A percentile compares a stretch with the other conserved stretches of the same genome.
These are phyloP conservation scores for Castanospermum australe DNA, from an alignment of 306 rosid species.

Conservation along the genomic window DNA sequence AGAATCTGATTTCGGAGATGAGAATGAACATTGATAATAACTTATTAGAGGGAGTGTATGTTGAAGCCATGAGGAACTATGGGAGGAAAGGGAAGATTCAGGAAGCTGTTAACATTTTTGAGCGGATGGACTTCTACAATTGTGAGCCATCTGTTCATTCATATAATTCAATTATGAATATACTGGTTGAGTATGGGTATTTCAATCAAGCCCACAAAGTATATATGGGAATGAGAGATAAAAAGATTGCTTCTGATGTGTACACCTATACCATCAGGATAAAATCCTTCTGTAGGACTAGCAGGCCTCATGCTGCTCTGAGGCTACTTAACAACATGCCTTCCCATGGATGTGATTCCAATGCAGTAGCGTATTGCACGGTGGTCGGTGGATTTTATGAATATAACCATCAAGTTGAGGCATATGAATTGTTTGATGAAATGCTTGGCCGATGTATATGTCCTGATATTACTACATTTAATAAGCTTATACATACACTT, in stretches of 20 bases:
- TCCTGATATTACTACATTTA: constrained; percentile 67
- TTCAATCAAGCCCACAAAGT: constrained; percentile 76
- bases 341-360: constrained; percentile 58
- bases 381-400: constrained; percentile 76
- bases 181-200: constrained; percentile 60
- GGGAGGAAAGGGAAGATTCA: constrained; percentile 82
- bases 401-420: constrained; percentile 37
- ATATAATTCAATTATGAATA: constrained; percentile 75
- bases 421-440: constrained; percentile 62
- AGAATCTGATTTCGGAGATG: constrained; percentile 58
- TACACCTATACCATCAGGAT: constrained; percentile 79
- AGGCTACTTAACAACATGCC: constrained; percentile 81
- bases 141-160: constrained; percentile 79
- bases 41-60: constrained; percentile 70
- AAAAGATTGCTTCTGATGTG: constrained; percentile 68
- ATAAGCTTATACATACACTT: constrained; percentile 77
- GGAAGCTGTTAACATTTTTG: constrained; percentile 77
- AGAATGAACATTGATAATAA: constrained; percentile 51
- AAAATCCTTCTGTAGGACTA: constrained; percentile 74
- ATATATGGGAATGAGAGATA: constrained; percentile 74
- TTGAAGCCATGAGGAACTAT: constrained; percentile 70
- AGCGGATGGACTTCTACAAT: constrained; percentile 79
- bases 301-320: constrained; percentile 69
- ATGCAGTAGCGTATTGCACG: constrained; percentile 79
- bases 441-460: constrained; percentile 60